Conservation (phyloP, 148 eudicot genomes). For the Vaccinium macrocarpon region DNA sequence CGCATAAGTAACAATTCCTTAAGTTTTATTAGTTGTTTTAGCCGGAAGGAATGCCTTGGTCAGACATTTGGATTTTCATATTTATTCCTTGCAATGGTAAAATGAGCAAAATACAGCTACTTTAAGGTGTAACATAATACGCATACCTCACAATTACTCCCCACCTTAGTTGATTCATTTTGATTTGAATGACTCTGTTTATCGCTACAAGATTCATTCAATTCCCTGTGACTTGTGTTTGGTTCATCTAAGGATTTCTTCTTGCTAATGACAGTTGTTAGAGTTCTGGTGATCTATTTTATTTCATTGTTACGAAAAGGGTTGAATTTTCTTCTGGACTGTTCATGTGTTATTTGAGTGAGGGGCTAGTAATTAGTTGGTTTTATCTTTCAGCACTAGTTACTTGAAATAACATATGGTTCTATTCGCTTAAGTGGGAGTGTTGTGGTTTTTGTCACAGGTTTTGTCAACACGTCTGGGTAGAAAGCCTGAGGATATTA, state of each 20-base stretch:
- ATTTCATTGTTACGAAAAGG: neutral
- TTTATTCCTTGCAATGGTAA: neutral
- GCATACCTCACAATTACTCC: neutral
- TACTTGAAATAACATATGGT: neutral
- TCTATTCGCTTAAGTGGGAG: neutral
- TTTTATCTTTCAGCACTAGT: neutral
- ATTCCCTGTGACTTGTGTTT: neutral
- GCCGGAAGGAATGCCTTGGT: neutral
- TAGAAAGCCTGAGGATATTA: slow-evolving; percentile 88
- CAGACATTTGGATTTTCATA: neutral
- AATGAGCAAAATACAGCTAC: neutral
- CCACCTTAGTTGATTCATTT: neutral
- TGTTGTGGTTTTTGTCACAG: slow-evolving; percentile 32
- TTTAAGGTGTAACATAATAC: neutral
- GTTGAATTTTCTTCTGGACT: neutral
- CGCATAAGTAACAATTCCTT: neutral
- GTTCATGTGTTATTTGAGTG: neutral
- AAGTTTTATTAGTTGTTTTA: neutral
- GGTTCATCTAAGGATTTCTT: neutral
- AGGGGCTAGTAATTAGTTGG: neutral
- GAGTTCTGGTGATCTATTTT: neutral
- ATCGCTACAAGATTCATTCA: neutral
- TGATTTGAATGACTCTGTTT: neutral
- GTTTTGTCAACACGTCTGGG: slow-evolving; percentile 93
- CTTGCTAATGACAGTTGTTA: neutral